Evolutionary conservation across 2,329 filamentous ascomycete genomes (phyloP).

Genomic region (Chaetomiaceae sp.): DNA sequence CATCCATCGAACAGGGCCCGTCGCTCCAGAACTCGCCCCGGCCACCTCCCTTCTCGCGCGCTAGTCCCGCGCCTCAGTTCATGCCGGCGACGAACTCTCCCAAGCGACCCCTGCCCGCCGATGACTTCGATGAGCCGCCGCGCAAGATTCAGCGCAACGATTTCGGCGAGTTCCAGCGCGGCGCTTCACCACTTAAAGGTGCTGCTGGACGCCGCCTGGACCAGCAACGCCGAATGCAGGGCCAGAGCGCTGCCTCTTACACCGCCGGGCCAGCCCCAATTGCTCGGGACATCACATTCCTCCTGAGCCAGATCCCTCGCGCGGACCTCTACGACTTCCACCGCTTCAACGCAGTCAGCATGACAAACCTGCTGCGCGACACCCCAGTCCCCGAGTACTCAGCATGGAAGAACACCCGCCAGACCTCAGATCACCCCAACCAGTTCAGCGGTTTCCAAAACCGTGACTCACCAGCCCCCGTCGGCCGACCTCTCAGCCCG

Average conservation of each 20-base stretch:
- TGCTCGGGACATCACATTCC: slow-evolving; percentile 62
- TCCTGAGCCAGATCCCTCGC: slow-evolving; percentile 69
- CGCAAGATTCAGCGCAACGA: slow-evolving; percentile 83
- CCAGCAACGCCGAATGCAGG: slow-evolving; percentile 63
- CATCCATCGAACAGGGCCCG: slow-evolving; percentile 48
- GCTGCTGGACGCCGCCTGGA: slow-evolving; percentile 81
- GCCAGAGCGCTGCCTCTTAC: slow-evolving; percentile 37
- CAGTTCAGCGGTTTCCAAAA: slow-evolving; percentile 21
- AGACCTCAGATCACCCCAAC: slow-evolving; percentile 20
- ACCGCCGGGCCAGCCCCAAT: slow-evolving; percentile 54
- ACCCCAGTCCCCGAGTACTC: slow-evolving; percentile 60
- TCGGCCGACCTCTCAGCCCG: slow-evolving; percentile 42
- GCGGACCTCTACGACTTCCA: slow-evolving; percentile 67
- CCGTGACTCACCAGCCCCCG: slow-evolving; percentile 23
- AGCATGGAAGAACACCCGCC: slow-evolving; percentile 43
- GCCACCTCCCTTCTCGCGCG: slow-evolving; percentile 29
- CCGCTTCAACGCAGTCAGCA: slow-evolving; percentile 62
- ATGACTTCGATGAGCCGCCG: slow-evolving; percentile 72
- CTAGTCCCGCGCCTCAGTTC: slow-evolving; percentile 46
- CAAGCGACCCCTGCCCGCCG: slow-evolving; percentile 57
- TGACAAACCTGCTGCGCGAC: slow-evolving; percentile 69
- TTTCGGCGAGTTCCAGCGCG: slow-evolving; percentile 73
- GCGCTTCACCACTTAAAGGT: slow-evolving; percentile 89
- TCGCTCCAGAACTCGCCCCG: slow-evolving; percentile 44
- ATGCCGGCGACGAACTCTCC: slow-evolving; percentile 48